Percentiles rank a stretch among this genome's conserved stretches.
Conservation (phyloP, 768 basidiomycete genomes). For the Russula olivacea region DNA sequence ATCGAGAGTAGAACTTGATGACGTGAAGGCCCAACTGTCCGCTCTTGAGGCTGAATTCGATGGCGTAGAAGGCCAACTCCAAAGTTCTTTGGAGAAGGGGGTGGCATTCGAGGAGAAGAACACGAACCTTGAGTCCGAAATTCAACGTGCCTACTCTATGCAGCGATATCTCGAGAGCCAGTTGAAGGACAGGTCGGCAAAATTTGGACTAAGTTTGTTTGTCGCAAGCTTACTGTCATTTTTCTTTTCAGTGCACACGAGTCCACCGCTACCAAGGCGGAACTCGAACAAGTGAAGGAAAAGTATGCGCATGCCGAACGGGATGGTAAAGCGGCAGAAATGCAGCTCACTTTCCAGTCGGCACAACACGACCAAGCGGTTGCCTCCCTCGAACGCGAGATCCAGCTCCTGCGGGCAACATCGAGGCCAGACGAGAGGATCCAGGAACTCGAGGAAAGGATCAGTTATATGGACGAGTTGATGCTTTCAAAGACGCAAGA, state of each 20-base stretch:
- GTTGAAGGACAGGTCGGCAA: slow-evolving; percentile 51
- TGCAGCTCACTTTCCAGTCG: slow-evolving; percentile 56
- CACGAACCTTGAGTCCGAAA: slow-evolving; percentile 57
- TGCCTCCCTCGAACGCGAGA: slow-evolving; percentile 50
- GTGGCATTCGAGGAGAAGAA: slow-evolving; percentile 47
- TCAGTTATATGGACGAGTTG: slow-evolving; percentile 70
- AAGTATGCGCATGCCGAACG: slow-evolving; percentile 39
- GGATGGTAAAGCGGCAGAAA: slow-evolving; percentile 54
- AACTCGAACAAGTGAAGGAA: slow-evolving; percentile 23
- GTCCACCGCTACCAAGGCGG: slow-evolving; percentile 34
- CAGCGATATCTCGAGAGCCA: slow-evolving; percentile 59
- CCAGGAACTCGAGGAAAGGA: slow-evolving; percentile 59
- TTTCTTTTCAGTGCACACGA: slow-evolving; percentile 42
- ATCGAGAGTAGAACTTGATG: background rate
- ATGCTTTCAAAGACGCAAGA: slow-evolving; percentile 63
- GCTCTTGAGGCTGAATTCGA: slow-evolving; percentile 39
- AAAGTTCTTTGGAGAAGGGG: slow-evolving; percentile 46
- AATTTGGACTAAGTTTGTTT: background rate
- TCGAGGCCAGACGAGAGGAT: slow-evolving; percentile 53
- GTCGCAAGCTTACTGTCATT: background rate
- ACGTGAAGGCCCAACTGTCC: slow-evolving; percentile 30
- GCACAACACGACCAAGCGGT: slow-evolving; percentile 65
- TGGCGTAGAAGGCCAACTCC: slow-evolving; percentile 35
- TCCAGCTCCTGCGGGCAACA: slow-evolving; percentile 46
- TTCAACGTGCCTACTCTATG: slow-evolving; percentile 57